phyloP scores from a whole-genome alignment of 169 alveolate species.

The Blepharisma undulans region DNA sequence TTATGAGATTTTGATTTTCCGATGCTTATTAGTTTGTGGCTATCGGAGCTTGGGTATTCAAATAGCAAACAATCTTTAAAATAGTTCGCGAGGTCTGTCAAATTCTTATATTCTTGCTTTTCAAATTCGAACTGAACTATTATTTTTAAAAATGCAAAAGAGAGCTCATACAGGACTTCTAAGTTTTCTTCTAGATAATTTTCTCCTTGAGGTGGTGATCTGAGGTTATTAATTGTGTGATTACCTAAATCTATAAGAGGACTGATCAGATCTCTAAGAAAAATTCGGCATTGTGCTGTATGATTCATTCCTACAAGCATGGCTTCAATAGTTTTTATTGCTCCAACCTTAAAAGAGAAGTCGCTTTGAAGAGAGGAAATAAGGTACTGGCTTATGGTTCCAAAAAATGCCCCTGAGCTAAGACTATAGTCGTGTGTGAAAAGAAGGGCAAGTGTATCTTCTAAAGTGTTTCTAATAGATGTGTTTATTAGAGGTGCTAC shows the following conservation, averaged over 20 bases:
- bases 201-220: background rate
- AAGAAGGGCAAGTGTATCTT: background rate
- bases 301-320: background rate
- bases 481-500: background rate
- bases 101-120: background rate
- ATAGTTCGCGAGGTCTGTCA: background rate
- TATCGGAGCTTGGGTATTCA: background rate
- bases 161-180: background rate
- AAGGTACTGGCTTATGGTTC: background rate
- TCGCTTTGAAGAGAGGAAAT: background rate
- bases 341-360: background rate
- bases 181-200: background rate
- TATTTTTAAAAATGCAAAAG: background rate
- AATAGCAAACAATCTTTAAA: background rate
- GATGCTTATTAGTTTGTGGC: background rate
- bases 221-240: background rate
- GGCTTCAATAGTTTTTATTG: background rate
- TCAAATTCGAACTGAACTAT: background rate
- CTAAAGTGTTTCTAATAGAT: background rate
- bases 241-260: background rate
- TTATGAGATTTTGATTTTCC: background rate
- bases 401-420: background rate
- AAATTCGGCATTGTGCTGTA: background rate
- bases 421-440: background rate
- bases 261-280: background rate